Conservation (phyloP, 805 yeast genomes). For the Metschnikowia colocasiae region DNA sequence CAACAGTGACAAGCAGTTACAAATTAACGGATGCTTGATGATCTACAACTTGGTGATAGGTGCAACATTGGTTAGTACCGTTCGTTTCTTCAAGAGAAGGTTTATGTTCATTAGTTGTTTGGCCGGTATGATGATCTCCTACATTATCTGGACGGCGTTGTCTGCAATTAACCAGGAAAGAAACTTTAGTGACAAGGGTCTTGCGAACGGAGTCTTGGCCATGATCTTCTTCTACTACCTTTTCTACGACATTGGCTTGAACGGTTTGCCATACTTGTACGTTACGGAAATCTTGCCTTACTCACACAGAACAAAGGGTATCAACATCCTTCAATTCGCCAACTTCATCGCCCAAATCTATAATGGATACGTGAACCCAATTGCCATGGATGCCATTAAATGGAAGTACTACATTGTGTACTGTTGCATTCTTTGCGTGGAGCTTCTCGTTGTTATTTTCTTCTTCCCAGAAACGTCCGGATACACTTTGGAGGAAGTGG, state of each 20-base stretch:
- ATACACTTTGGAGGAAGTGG: slow-evolving; percentile 42
- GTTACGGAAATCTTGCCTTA: slow-evolving; percentile 41
- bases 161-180: slow-evolving; percentile 46
- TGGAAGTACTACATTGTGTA: slow-evolving; percentile 46
- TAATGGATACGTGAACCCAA: slow-evolving; percentile 25
- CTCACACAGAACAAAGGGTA: slow-evolving; percentile 41
- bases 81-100: slow-evolving; percentile 34
- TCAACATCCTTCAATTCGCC: slow-evolving; percentile 26
- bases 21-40: slow-evolving; percentile 46
- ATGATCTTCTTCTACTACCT: slow-evolving; percentile 48
- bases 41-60: slow-evolving; percentile 32
- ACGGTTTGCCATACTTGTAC: slow-evolving; percentile 46
- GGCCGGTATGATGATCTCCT: slow-evolving; percentile 34
- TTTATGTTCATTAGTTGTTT: slow-evolving; percentile 32
- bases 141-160: slow-evolving; percentile 39
- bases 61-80: slow-evolving; percentile 19
- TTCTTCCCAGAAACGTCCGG: slow-evolving; percentile 43
- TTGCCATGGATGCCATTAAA: slow-evolving; percentile 39
- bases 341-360: slow-evolving; percentile 20
- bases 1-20: slow-evolving; percentile 34
- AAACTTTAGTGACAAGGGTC: slow-evolving; percentile 35
- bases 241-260: slow-evolving; percentile 40
- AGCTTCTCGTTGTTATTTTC: slow-evolving; percentile 28
- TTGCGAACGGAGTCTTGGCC: slow-evolving; percentile 46
- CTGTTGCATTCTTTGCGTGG: slow-evolving; percentile 29